These are phyloP conservation scores for Russula compacta DNA, from an alignment of 768 basidiomycete genomes.

Conservation along the genomic window DNA sequence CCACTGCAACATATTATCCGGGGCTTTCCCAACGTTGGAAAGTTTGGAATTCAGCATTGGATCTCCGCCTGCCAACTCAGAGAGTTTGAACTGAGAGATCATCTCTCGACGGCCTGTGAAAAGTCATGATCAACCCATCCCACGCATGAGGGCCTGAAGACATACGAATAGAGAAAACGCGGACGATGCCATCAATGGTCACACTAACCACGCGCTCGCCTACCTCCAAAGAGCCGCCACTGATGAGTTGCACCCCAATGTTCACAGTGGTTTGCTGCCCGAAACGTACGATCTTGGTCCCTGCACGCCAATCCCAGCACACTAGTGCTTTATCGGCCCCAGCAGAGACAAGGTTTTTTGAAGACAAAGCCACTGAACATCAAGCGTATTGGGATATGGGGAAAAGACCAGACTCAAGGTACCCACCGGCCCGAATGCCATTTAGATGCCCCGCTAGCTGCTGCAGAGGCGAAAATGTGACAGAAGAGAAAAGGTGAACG, in stretches of 20 bases:
- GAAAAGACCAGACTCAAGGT: not conserved
- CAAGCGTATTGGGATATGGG: not conserved
- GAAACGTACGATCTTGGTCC: slow-evolving; percentile 82
- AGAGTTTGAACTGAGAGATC: slow-evolving; percentile 85
- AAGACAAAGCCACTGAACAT: slow-evolving; percentile 62
- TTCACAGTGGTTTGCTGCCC: slow-evolving; percentile 91
- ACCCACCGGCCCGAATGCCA: slow-evolving; percentile 59
- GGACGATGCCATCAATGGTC: slow-evolving; percentile 85
- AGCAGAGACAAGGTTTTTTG: slow-evolving; percentile 79
- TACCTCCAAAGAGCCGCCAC: slow-evolving; percentile 37
- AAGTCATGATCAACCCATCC: not conserved
- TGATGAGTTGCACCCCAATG: slow-evolving; percentile 80
- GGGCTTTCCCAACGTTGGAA: slow-evolving; percentile 68
- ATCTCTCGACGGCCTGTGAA: slow-evolving; percentile 61
- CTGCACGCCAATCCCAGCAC: slow-evolving; percentile 86
- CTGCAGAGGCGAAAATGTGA: slow-evolving; percentile 76
- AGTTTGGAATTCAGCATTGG: slow-evolving; percentile 58
- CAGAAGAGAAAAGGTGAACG: slow-evolving; percentile 79
- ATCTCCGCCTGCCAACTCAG: slow-evolving; percentile 63
- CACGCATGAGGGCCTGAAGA: slow-evolving; percentile 7
- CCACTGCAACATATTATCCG: slow-evolving; percentile 91
- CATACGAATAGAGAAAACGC: slow-evolving; percentile 86
- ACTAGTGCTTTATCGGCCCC: slow-evolving; percentile 68
- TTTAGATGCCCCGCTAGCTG: slow-evolving; percentile 82
- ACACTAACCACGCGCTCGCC: slow-evolving; percentile 84